A percentile compares a stretch with the other conserved stretches of the same genome.
Evolutionary conservation across 2,329 filamentous ascomycete genomes (phyloP).

Genomic region (Aurifilum marmelostoma): DNA sequence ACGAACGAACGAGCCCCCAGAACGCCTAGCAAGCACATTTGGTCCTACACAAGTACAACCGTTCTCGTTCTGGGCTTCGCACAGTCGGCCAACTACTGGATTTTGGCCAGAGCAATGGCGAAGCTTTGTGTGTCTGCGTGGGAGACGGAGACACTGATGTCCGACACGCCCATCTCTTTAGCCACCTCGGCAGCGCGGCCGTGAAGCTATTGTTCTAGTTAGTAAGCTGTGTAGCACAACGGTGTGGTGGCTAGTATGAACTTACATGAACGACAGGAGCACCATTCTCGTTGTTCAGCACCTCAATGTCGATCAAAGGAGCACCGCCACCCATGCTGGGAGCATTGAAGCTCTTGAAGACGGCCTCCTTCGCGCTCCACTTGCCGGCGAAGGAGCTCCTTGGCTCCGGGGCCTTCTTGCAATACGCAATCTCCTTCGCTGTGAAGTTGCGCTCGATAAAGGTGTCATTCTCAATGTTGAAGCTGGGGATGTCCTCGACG

Average conservation of each 20-base stretch:
- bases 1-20: neutral
- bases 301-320: conserved; percentile 92
- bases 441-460: conserved; percentile 98
- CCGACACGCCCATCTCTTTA: conserved; percentile 84
- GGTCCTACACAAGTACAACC: neutral
- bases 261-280: conserved; percentile 85
- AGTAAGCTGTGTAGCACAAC: conserved; percentile 38
- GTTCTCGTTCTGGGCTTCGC: neutral
- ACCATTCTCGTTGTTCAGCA: conserved; percentile 77
- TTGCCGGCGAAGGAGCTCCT: conserved; percentile 92
- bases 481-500: conserved; percentile 82
- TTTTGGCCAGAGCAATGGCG: conserved; percentile 85
- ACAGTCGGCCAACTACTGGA: conserved; percentile 51
- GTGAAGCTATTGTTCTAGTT: conserved; percentile 67
- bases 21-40: conserved; percentile 2
- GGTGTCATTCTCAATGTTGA: conserved; percentile 93
- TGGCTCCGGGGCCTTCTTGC: conserved; percentile 74
- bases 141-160: conserved; percentile 90
- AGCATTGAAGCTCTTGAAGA: conserved; percentile 96
- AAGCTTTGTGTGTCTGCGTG: conserved; percentile 94
- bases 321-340: conserved; percentile 86
- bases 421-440: conserved; percentile 80
- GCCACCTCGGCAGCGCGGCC: conserved; percentile 83
- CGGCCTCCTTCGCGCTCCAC: conserved; percentile 97
- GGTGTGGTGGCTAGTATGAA: neutral